A percentile compares a stretch with the other conserved stretches of the same genome.
Conservation (phyloP, 345 rosid genomes). For the Clarkia xantiana region DNA sequence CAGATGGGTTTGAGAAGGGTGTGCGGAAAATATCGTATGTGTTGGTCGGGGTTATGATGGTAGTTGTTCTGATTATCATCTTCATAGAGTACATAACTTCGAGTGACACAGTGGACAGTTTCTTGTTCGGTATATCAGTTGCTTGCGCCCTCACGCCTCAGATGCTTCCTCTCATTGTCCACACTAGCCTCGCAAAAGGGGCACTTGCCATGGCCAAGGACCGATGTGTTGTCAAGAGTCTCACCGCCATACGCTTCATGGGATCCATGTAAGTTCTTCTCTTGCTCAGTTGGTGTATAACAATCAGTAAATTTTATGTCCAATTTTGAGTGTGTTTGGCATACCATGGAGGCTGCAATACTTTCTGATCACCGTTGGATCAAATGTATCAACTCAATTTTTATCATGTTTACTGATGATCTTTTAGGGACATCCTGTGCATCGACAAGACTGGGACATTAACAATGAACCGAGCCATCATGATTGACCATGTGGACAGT, state of each 20-base stretch:
- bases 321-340: too few species aligned
- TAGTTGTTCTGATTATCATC: slow-evolving; percentile 34
- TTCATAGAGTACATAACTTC: slow-evolving; percentile 22
- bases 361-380: too few species aligned
- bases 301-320: neutral
- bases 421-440: slow-evolving; percentile 47
- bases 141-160: slow-evolving; percentile 68
- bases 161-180: slow-evolving; percentile 62
- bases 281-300: too few species aligned
- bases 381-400: too few species aligned
- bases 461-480: slow-evolving; percentile 50
- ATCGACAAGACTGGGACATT: slow-evolving; percentile 74
- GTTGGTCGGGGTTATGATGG: slow-evolving; percentile 43
- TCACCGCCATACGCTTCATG: slow-evolving; percentile 47
- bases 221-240: slow-evolving; percentile 57
- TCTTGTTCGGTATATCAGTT: slow-evolving; percentile 49
- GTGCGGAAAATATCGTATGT: slow-evolving; percentile 39
- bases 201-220: slow-evolving; percentile 73
- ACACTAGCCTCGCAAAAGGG: slow-evolving; percentile 65
- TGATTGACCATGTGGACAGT: slow-evolving; percentile 42
- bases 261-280: slow-evolving; percentile 49
- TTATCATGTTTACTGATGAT: too few species aligned
- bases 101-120: slow-evolving; percentile 22
- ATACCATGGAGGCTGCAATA: too few species aligned
- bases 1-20: slow-evolving; percentile 43